Base-by-base conservation (phyloP, 169 alveolate species). In the Babesia ovis region DNA sequence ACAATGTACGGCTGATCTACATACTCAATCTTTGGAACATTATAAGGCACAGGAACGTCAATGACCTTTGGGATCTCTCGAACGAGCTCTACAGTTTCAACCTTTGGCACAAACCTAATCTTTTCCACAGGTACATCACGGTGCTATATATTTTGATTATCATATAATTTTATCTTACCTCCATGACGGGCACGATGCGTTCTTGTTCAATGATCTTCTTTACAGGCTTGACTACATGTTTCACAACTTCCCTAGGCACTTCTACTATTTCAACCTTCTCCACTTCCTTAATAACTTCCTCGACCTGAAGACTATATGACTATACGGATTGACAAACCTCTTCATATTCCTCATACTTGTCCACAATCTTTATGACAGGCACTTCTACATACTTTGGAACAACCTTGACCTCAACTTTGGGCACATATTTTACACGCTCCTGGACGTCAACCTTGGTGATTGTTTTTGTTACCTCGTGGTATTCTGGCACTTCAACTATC, bases 71-170 rank as follows among this genome's bases (percentile, higher is more conserved):
- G 93, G 14, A 88, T 77, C 55, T 73, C 84, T 29, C 90, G 71
- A 27, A 84, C 60, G 22, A 83, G 75, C 41, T 88, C 93, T 0
- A 88, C 85, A 27, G 91, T 88, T 66, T 88, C 86, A 27, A 80
- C 55, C 60, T 88, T 88, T 14, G 91, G 91, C 31, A 88, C 93
- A 50, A 73, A 84, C 50, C 82, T 84, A 31, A 88, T 71, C 70
- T 88, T 88, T 66, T 88, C 93, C 42, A 88, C 85, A 22, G 93
- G 93, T 3, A 88, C 85, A 53, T 88, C 91, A 16, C 93, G 84
- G 73, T 87, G 89, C 86, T 77, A 51, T 16, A 68, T 4, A 34
- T 16, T n/a, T 8, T 22, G 22, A 20, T n/a, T 8, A 23, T 4
- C 41, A 37, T 22, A 1, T 1, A 46, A 5, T 3, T 1, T 22